A percentile compares a stretch with the other conserved stretches of the same genome.
These are phyloP conservation scores for Colletotrichum tropicale DNA, from an alignment of 2,329 filamentous ascomycete species.

Conservation along the genomic window DNA sequence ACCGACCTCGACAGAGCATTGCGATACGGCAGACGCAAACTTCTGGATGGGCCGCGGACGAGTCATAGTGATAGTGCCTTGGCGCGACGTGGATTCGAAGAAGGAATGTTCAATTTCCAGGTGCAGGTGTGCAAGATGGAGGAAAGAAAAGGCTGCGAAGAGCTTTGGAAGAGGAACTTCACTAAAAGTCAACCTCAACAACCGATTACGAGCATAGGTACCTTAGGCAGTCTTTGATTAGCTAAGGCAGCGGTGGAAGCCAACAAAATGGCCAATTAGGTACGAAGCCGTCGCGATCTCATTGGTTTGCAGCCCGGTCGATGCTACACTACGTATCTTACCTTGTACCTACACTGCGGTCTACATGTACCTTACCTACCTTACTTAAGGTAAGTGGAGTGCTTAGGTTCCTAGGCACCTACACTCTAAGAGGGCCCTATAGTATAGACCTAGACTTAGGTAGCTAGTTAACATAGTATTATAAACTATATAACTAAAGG, in stretches of 20 bases:
- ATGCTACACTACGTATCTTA: too few species aligned
- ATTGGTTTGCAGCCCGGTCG: not conserved
- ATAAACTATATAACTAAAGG: too few species aligned
- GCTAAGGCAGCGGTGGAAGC: not conserved
- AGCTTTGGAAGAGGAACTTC: not conserved
- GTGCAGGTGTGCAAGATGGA: not conserved
- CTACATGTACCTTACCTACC: too few species aligned
- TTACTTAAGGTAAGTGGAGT: too few species aligned
- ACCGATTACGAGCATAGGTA: not conserved
- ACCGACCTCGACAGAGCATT: slow-evolving; percentile 60
- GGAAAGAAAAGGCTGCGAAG: not conserved
- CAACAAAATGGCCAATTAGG: not conserved
- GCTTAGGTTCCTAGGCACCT: not conserved
- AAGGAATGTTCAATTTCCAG: not conserved
- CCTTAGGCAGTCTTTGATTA: not conserved
- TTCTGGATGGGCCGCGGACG: slow-evolving; percentile 56
- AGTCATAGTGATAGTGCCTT: slow-evolving; percentile 23
- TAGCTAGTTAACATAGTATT: too few species aligned
- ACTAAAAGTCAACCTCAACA: not conserved
- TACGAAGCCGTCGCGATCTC: not conserved
- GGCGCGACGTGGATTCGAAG: not conserved
- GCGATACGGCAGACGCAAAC: slow-evolving; percentile 57
- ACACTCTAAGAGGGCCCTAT: not conserved
- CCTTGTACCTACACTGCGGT: too few species aligned
- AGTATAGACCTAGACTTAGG: not conserved